phyloP scores from a whole-genome alignment of 1,284 basidiomycete species.

The Stereum hirsutum region DNA sequence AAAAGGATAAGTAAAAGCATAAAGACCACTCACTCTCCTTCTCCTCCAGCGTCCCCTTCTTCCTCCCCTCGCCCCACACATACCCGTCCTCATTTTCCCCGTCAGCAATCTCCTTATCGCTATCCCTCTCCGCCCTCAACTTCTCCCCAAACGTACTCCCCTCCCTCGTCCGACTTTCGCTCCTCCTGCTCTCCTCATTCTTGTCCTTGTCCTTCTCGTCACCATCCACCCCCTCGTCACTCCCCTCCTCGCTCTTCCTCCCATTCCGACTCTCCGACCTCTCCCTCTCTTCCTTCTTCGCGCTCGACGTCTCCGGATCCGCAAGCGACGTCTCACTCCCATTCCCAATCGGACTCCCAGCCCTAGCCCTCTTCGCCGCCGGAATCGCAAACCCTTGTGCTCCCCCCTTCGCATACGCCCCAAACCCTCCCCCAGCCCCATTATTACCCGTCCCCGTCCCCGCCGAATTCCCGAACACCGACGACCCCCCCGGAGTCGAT shows the following conservation, averaged over 20 bases:
- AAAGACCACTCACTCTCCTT: conserved; percentile 52
- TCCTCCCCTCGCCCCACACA: conserved; percentile 30
- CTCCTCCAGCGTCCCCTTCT: conserved; percentile 34
- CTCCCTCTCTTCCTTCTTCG: conserved; percentile 29
- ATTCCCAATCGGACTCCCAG: conserved; percentile 2
- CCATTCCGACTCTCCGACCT: conserved; percentile 19
- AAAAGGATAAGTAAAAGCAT: conserved; percentile 1
- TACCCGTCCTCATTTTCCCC: conserved; percentile 30
- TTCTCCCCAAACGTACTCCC: conserved; percentile 26
- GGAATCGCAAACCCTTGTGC: conserved; percentile 42
- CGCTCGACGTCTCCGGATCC: conserved; percentile 17
- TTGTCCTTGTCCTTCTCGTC: conserved; percentile 41
- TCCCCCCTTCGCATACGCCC: conserved; percentile 43
- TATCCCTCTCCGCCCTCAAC: conserved; percentile 17
- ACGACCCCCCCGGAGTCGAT: too few relatives aligned
- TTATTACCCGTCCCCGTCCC: conserved; percentile 7
- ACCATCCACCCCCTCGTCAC: conserved; percentile 23
- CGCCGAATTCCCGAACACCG: not conserved
- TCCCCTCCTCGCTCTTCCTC: conserved; percentile 20
- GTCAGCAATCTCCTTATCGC: conserved; percentile 22
- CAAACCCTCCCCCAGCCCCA: conserved; percentile 43
- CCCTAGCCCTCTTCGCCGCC: conserved; percentile 35
- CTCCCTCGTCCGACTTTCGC: conserved; percentile 23
- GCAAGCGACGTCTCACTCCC: conserved; percentile 26
- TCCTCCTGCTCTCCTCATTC: conserved; percentile 31